Base-by-base conservation (phyloP, 2,329 filamentous ascomycete species). In the Erysiphe neolycopersici region DNA sequence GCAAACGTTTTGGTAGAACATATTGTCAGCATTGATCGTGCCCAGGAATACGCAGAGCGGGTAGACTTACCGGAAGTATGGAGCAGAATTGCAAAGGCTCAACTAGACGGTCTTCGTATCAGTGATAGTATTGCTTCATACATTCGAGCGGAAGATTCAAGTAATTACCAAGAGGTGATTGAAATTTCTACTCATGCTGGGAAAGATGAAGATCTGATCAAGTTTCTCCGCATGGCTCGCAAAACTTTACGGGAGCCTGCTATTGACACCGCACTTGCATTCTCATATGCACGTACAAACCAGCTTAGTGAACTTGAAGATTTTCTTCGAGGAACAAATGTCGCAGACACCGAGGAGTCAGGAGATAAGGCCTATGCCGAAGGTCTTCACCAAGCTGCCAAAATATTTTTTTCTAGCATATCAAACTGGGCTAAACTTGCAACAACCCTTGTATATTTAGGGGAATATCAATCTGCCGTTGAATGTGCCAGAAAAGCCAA, bases 391-490 rank as follows among this genome's bases (percentile, higher is more conserved):
- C 79, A 95, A 66, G 89, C 89, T 38, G 83, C 89, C 50, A 98
- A 98, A 73, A 95, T 98, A 57, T 98, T 95, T 71, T 98, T 76
- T 66, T 83, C 75, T 45, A 95, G 82, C 64, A 92, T 98, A 59
- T 98, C 89, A 44, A 98, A 98, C 71, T 98, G 89, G 89, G 87
- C 87, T 45, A 98, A 98, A 68, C 76, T 98, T 54, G 85, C 89
- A 13, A 95, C 89, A 11, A 98, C 89, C 11, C 72, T 95, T 47
- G 89, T 98, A n/a, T 84, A 95, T 60, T 74, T 98, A 6, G 79
- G 77, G 50, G 89, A 98, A 53, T 95, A 98, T 65, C 91, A 98
- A 62, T 83, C 83, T 53, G 89, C 89, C 39, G 89, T 98, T 37
- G 89, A 98, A 60, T 94, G 84, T 56, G 89, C 91, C 22, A 81